A percentile compares a stretch with the other conserved stretches of the same genome.
Evolutionary conservation across 2,329 filamentous ascomycete species (phyloP).

Genomic region (Orbilia brochopaga): DNA sequence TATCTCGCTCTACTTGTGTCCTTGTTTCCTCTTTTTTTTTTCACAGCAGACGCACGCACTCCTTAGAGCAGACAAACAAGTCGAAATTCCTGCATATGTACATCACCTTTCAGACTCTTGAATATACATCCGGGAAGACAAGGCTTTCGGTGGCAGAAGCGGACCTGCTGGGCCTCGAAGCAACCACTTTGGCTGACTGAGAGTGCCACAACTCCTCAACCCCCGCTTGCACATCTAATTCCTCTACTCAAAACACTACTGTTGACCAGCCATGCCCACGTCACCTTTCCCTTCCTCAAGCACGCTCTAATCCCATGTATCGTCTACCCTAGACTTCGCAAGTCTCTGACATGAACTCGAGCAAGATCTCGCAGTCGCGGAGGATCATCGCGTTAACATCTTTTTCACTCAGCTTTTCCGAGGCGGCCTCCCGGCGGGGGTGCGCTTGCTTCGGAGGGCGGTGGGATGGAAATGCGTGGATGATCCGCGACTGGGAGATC

Average conservation of each 20-base stretch:
- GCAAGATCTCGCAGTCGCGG: not conserved
- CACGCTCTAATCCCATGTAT: slow-evolving; percentile 17
- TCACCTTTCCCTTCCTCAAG: slow-evolving; percentile 6
- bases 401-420: slow-evolving; percentile 4
- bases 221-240: not conserved
- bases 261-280: slow-evolving; percentile 1
- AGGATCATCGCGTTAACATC: not conserved
- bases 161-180: slow-evolving; percentile 17
- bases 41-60: not conserved
- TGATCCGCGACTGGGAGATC: slow-evolving; percentile 2
- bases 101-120: not conserved
- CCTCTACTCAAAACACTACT: not conserved
- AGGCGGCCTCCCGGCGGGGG: slow-evolving; percentile 2
- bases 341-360: slow-evolving; percentile 21
- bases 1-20: too few species aligned
- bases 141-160: slow-evolving; percentile 2
- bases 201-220: slow-evolving; percentile 8
- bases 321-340: slow-evolving; percentile 25
- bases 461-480: not conserved
- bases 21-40: not conserved
- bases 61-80: not conserved
- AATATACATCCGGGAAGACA: slow-evolving; percentile 15
- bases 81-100: too few species aligned
- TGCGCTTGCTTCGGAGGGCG: slow-evolving; percentile 8
- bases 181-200: slow-evolving; percentile 12